These are phyloP conservation scores for Colletotrichum sp. DNA, from an alignment of 2,329 filamentous ascomycete genomes.

Conservation along the genomic window DNA sequence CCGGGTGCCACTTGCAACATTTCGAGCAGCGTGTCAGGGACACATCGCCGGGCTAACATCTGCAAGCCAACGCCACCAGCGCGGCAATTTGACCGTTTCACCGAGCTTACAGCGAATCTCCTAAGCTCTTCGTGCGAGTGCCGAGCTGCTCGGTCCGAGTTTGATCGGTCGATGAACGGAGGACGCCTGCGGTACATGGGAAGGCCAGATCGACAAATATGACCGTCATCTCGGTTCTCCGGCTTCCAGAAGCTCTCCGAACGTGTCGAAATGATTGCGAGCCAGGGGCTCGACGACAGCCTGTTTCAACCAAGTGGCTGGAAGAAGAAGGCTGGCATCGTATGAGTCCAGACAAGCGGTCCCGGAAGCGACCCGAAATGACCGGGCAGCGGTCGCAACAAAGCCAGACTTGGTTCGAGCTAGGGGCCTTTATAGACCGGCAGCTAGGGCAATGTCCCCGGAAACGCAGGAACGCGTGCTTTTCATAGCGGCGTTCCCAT, in stretches of 20 bases:
- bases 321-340: background rate
- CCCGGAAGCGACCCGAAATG: slow-evolving; percentile 3
- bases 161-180: background rate
- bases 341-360: background rate
- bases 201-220: background rate
- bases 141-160: background rate
- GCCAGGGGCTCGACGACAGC: background rate
- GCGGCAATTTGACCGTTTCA: background rate
- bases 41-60: background rate
- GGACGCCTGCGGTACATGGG: background rate
- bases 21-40: background rate
- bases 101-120: background rate
- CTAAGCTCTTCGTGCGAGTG: background rate
- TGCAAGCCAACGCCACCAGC: background rate
- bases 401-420: background rate
- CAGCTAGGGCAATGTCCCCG: background rate
- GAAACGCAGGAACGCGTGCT: background rate
- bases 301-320: background rate
- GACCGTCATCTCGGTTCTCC: slow-evolving; percentile 1
- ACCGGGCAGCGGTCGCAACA: background rate
- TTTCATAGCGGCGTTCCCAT: background rate
- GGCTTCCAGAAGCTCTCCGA: background rate
- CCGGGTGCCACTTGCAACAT: background rate
- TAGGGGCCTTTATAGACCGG: background rate
- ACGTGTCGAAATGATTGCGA: background rate